Evolutionary conservation across 192 early-diverging fungal genomes (phyloP).

Genomic region (Paraglomus brasilianum): DNA sequence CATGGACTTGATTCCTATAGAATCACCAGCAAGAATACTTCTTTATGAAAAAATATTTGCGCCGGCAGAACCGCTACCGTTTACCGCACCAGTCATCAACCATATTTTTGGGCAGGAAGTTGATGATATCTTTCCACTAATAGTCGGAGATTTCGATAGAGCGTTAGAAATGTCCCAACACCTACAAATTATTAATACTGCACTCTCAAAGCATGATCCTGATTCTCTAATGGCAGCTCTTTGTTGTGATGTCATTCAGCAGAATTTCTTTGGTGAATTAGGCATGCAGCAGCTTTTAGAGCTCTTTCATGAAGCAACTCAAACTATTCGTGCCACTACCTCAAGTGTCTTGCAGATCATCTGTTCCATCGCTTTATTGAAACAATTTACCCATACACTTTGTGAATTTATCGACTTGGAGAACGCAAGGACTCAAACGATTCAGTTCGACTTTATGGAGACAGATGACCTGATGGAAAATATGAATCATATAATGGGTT

Average conservation of each 20-base stretch:
- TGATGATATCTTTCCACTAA: not conserved
- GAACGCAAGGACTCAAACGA: not conserved
- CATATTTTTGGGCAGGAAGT: constrained; percentile 22
- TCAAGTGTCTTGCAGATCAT: constrained; percentile 11
- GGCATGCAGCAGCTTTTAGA: not conserved
- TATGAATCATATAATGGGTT: constrained; percentile 12
- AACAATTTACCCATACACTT: constrained; percentile 25
- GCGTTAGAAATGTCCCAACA: not conserved
- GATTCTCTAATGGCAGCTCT: constrained; percentile 23
- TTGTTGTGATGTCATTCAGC: constrained; percentile 31
- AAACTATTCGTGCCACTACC: not conserved
- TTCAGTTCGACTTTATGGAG: constrained; percentile 22
- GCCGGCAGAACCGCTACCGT: constrained; percentile 24
- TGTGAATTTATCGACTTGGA: not conserved
- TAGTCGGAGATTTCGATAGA: not conserved
- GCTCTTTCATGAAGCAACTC: not conserved
- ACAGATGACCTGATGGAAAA: constrained; percentile 4
- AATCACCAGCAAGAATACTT: constrained; percentile 4
- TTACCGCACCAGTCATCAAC: constrained; percentile 13
- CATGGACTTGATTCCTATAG: constrained; percentile 19
- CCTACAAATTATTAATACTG: constrained; percentile 21
- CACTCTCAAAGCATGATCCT: not conserved
- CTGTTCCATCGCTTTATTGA: constrained; percentile 24
- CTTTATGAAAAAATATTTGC: constrained; percentile 25
- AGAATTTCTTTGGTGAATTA: constrained; percentile 2